Conservation (phyloP, 306 rosid species). For the Crataegus laevigata region DNA sequence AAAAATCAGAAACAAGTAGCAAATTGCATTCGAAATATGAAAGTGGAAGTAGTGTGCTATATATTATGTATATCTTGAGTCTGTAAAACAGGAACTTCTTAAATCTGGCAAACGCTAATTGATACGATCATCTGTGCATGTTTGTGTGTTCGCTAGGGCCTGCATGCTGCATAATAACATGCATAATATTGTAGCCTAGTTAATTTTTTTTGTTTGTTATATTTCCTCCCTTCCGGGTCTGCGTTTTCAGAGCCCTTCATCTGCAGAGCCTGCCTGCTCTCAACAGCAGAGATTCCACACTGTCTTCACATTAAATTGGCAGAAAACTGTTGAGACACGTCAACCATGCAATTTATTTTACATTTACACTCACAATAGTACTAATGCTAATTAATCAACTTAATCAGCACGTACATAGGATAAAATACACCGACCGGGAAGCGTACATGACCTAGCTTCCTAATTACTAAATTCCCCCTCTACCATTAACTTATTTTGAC, state of each 20-base stretch:
- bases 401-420: too few relatives aligned
- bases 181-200: background rate
- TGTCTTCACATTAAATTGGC: background rate
- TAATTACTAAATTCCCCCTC: background rate
- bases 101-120: slow-evolving; percentile 5
- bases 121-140: background rate
- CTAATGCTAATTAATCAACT: too few relatives aligned
- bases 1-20: background rate
- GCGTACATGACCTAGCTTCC: background rate
- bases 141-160: background rate
- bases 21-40: background rate
- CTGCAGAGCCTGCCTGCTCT: background rate
- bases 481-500: too few relatives aligned
- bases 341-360: background rate
- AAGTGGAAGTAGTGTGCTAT: too few relatives aligned
- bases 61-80: too few relatives aligned
- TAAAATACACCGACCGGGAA: background rate
- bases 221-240: background rate
- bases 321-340: background rate
- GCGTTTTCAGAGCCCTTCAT: background rate
- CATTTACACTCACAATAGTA: background rate
- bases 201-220: background rate
- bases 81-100: slow-evolving; percentile 2
- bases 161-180: background rate
- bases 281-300: slow-evolving; percentile 5